Evolutionary conservation across 768 basidiomycete species (phyloP).

Genomic region (Strobilomyces confusus): DNA sequence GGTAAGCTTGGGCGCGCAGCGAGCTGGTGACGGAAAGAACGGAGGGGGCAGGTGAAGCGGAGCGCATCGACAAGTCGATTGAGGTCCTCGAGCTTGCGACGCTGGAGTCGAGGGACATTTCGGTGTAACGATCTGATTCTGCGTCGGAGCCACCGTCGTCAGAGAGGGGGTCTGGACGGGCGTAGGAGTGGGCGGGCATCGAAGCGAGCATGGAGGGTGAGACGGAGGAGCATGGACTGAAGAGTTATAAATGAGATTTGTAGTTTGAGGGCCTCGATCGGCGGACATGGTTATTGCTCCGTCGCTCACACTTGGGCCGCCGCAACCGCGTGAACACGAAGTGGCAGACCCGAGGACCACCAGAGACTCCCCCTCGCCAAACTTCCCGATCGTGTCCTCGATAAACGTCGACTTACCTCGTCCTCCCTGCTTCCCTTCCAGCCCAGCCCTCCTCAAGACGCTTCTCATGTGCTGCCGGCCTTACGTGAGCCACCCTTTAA

Average conservation of each 20-base stretch:
- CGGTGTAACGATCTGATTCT: slow-evolving; percentile 42
- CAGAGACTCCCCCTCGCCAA: not conserved
- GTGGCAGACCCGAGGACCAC: slow-evolving; percentile 24
- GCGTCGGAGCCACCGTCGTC: slow-evolving; percentile 46
- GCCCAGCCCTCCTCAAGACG: not conserved
- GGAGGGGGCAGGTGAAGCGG: slow-evolving; percentile 63
- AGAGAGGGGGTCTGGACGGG: slow-evolving; percentile 14
- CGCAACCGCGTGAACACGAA: slow-evolving; percentile 27
- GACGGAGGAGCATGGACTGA: not conserved
- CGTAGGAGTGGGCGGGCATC: slow-evolving; percentile 13
- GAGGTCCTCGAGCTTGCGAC: slow-evolving; percentile 53
- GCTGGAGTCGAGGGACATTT: slow-evolving; percentile 39
- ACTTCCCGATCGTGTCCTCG: not conserved
- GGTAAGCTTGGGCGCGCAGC: slow-evolving; percentile 53
- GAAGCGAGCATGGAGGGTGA: slow-evolving; percentile 8
- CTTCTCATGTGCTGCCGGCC: slow-evolving; percentile 1
- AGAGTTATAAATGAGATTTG: slow-evolving; percentile 24
- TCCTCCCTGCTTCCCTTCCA: slow-evolving; percentile 7
- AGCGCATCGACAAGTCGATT: slow-evolving; percentile 56
- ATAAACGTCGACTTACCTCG: not conserved
- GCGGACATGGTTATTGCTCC: slow-evolving; percentile 34
- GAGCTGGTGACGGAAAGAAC: slow-evolving; percentile 67
- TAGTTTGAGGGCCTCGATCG: slow-evolving; percentile 27
- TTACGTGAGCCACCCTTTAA: slow-evolving; percentile 18
- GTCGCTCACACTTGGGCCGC: slow-evolving; percentile 21